Evolutionary conservation across 2,329 filamentous ascomycete genomes (phyloP).

Genomic region (Aspergillus clavatus): DNA sequence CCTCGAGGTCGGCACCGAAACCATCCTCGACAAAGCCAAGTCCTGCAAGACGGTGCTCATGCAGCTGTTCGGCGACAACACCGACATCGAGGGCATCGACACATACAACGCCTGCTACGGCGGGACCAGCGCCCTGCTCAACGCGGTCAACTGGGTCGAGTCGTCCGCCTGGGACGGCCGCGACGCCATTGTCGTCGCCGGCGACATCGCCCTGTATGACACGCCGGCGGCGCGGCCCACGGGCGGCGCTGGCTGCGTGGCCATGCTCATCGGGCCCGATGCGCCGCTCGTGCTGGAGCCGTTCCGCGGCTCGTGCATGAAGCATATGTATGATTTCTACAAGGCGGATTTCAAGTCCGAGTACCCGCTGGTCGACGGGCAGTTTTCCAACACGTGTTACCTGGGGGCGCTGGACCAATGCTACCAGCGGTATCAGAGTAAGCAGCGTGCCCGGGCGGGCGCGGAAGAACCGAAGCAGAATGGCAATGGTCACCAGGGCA

Average conservation of each 20-base stretch:
- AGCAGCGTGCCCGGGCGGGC: too few species aligned
- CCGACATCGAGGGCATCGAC: conserved; percentile 77
- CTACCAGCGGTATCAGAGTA: conserved; percentile 68
- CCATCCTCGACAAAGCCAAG: conserved; percentile 83
- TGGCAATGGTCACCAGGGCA: conserved; percentile 51
- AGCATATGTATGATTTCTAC: conserved; percentile 85
- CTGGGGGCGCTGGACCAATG: conserved; percentile 72
- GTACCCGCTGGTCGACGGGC: conserved; percentile 79
- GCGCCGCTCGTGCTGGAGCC: conserved; percentile 73
- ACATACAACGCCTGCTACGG: conserved; percentile 83
- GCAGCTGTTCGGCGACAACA: conserved; percentile 78
- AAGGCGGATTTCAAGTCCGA: conserved; percentile 84
- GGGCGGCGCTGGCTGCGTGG: conserved; percentile 73
- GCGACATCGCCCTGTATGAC: conserved; percentile 80
- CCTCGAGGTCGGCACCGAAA: conserved; percentile 81
- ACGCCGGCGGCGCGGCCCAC: conserved; percentile 78
- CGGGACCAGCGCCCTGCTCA: conserved; percentile 79
- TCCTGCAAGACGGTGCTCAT: conserved; percentile 84
- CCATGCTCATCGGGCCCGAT: conserved; percentile 72
- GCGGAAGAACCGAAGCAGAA: too few species aligned
- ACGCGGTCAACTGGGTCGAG: conserved; percentile 79
- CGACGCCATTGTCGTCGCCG: conserved; percentile 72
- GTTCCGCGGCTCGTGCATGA: conserved; percentile 73
- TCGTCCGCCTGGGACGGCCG: conserved; percentile 82
- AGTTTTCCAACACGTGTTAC: conserved; percentile 79